Base-by-base conservation (phyloP, 2,329 filamentous ascomycete species). In the Intubia oerlemansii region DNA sequence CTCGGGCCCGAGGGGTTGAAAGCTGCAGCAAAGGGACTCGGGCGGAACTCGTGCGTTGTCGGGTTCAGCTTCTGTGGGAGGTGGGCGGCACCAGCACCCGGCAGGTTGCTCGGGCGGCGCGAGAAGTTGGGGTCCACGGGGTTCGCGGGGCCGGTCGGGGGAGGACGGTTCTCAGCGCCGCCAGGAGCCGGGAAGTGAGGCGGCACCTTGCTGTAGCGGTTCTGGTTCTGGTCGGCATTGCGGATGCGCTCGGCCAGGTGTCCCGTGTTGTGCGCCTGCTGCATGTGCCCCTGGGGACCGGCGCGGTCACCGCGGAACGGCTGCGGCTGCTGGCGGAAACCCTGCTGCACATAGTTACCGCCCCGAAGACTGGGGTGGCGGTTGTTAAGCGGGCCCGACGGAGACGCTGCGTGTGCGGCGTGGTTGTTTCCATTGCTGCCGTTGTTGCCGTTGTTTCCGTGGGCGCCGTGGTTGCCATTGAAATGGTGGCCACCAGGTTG, bases 1-100 rank as follows among this genome's bases (percentile, higher is more conserved):
- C 74, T 79, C n/a, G 59, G 55, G 15, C 60, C 57, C 27, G 53
- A 78, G 5, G 78, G 85, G 39, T 72, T 85, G 51, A 98, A 95
- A 2, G 74, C 61, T 25, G 66, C 64, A 1, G 84, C 82, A 36
- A 75, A 75, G 5, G 79, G 72, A 41, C 75, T 90, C 12, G 85
- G 88, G 38, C 76, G 72, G 52, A 93, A 95, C 42, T 92, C 82
- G 44, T 66, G 59, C 39, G 59, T 72, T 41, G 67, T 70, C 6
- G 68, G 68, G 36, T 74, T 74, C 39, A 74, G 44, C 46, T 69
- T 68, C 25, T 54, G 56, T 4, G 54, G 53, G 41, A 65, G 52
- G 29, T 63, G 63, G 24, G 51, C 51, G 4, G 27, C 28, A 10
- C 57, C 36, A 13, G 19, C 28, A 10, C 57, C 36, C 10, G 48